A percentile compares a stretch with the other conserved stretches of the same genome.
These are phyloP conservation scores for Opeltia flavorubescens DNA, from an alignment of 495 filamentous ascomycete genomes.

Conservation along the genomic window DNA sequence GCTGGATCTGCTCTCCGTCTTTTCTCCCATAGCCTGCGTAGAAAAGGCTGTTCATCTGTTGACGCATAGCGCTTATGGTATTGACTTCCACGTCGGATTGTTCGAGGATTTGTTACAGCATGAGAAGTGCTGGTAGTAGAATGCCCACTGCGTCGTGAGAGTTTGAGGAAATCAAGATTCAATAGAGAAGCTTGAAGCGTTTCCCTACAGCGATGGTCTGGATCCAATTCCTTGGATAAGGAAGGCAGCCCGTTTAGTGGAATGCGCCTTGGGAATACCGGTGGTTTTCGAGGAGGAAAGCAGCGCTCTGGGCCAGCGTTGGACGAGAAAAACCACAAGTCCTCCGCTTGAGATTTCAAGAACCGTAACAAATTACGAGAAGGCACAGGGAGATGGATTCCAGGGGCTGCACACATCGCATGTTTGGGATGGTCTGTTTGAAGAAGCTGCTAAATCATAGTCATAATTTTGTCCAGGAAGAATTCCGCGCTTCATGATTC, in stretches of 20 bases:
- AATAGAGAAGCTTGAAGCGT: conserved; percentile 28
- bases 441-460: no score
- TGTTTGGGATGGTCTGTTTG: background rate
- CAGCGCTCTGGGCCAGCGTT: conserved; percentile 8
- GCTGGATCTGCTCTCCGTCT: conserved; percentile 9
- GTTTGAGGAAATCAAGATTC: conserved; percentile 31
- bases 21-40: conserved; percentile 40
- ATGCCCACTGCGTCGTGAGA: conserved; percentile 7
- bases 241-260: background rate
- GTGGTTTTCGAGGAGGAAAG: background rate
- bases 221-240: conserved; percentile 17
- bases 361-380: conserved; percentile 47
- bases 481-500: no score
- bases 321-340: conserved; percentile 32
- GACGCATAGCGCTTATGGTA: conserved; percentile 23
- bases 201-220: conserved; percentile 14
- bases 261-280: background rate
- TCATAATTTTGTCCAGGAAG: no score
- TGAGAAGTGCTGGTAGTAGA: background rate
- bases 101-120: background rate
- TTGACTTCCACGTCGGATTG: background rate
- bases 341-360: conserved; percentile 45
- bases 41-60: conserved; percentile 33
- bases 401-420: conserved; percentile 10
- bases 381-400: conserved; percentile 25